Conservation (phyloP, 345 rosid species). For the Excoecaria agallocha region DNA sequence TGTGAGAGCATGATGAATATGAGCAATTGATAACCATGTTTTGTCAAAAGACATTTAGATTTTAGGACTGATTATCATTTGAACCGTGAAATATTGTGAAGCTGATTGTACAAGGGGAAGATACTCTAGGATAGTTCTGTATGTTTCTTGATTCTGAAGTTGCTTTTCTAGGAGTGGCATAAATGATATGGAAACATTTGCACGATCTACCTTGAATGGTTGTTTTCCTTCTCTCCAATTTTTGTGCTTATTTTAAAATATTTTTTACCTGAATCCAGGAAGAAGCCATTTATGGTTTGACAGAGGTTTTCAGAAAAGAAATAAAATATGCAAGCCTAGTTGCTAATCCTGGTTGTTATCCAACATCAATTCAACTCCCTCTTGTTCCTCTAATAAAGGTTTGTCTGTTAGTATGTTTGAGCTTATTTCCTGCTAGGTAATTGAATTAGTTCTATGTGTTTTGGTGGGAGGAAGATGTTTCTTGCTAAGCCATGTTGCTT, state of each 20-base stretch:
- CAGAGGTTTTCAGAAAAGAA: slow-evolving; percentile 75
- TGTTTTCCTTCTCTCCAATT: neutral
- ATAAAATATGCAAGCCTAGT: slow-evolving; percentile 66
- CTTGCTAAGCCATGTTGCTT: neutral
- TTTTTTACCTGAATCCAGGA: slow-evolving; percentile 40
- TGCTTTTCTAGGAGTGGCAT: neutral
- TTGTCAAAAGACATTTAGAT: neutral
- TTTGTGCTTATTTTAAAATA: neutral
- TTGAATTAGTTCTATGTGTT: neutral
- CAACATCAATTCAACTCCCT: slow-evolving; percentile 93
- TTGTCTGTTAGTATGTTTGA: slow-evolving; percentile 1
- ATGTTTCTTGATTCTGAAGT: neutral
- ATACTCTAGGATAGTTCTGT: neutral
- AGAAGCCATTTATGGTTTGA: slow-evolving; percentile 93
- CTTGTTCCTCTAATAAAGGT: slow-evolving; percentile 91
- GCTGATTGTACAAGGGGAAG: neutral
- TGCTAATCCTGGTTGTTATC: slow-evolving; percentile 98
- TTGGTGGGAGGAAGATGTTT: neutral
- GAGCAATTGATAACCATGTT: neutral
- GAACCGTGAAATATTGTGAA: neutral
- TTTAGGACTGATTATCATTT: neutral
- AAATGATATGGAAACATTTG: neutral
- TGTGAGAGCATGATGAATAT: neutral
- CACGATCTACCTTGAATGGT: neutral
- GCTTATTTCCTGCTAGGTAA: slow-evolving; percentile 7